Conservation (phyloP, 2,329 filamentous ascomycete genomes). For the Colletotrichum paranaense region DNA sequence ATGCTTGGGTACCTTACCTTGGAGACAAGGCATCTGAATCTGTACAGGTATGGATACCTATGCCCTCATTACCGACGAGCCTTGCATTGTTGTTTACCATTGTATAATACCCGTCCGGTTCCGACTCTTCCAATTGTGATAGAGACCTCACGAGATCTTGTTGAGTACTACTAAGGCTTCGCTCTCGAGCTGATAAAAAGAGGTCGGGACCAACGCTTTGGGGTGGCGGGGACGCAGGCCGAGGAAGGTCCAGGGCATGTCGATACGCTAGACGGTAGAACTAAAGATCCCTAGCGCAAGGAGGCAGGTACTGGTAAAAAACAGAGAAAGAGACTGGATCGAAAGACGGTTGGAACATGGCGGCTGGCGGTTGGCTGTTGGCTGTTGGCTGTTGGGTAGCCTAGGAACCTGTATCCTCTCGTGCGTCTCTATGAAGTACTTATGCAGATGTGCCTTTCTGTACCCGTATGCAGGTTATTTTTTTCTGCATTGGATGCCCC, state of each 20-base stretch:
- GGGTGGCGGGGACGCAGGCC: constrained; percentile 1
- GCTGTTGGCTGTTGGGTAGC: neutral
- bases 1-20: no score
- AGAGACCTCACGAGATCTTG: neutral
- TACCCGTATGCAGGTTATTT: neutral
- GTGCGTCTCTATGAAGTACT: neutral
- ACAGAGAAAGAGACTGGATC: neutral
- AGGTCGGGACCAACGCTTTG: neutral
- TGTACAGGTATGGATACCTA: no score
- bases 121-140: neutral
- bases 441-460: no score
- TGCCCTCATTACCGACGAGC: no score
- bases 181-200: neutral
- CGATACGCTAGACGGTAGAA: constrained; percentile 15
- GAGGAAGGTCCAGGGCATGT: constrained; percentile 4
- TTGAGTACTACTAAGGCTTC: neutral
- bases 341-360: neutral
- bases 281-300: neutral
- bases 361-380: neutral
- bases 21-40: no score
- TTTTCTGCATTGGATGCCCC: constrained; percentile 6
- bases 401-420: neutral
- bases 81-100: no score
- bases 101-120: neutral
- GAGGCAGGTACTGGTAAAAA: neutral